A percentile compares a stretch with the other conserved stretches of the same genome.
These are phyloP conservation scores for Cyclocybe aegerita DNA, from an alignment of 768 basidiomycete genomes.

Conservation along the genomic window DNA sequence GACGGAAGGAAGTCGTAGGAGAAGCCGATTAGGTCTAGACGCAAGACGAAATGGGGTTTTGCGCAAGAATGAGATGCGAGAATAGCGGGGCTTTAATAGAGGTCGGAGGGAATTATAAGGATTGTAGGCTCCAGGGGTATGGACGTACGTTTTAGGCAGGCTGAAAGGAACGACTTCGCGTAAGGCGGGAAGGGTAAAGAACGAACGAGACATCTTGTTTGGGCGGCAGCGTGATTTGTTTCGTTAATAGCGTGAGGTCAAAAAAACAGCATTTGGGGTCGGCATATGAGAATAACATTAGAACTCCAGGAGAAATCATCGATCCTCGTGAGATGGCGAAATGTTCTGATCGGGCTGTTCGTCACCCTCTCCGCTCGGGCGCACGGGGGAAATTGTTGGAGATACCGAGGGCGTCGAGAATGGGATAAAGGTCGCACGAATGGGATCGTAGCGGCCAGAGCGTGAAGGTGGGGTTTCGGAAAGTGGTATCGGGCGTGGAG, in stretches of 20 bases:
- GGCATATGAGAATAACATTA: constrained; percentile 18
- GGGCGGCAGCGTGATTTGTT: constrained; percentile 25
- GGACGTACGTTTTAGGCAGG: constrained; percentile 24
- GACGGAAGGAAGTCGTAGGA: constrained; percentile 17
- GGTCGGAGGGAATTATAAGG: constrained; percentile 23
- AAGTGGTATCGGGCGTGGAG: constrained; percentile 18
- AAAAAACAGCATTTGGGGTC: constrained; percentile 16
- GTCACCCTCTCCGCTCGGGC: constrained; percentile 14
- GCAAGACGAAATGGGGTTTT: constrained; percentile 22
- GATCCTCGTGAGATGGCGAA: constrained; percentile 19
- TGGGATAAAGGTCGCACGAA: constrained; percentile 45
- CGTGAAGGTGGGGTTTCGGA: constrained; percentile 29
- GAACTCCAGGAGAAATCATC: constrained; percentile 10
- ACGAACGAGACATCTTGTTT: constrained; percentile 26
- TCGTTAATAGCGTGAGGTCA: constrained; percentile 27
- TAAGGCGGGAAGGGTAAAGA: constrained; percentile 24
- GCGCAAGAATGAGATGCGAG: constrained; percentile 17
- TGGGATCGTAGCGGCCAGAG: constrained; percentile 50
- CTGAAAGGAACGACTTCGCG: constrained; percentile 26
- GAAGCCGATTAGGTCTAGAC: constrained; percentile 15
- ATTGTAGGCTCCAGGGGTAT: constrained; percentile 21
- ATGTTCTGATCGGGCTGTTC: constrained; percentile 18
- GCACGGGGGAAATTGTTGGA: constrained; percentile 16
- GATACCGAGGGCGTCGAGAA: constrained; percentile 24
- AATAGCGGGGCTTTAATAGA: constrained; percentile 24